Percentiles rank a stretch among this genome's conserved stretches.
Conservation (phyloP, 2,329 filamentous ascomycete species). For the Volutella citrinella region DNA sequence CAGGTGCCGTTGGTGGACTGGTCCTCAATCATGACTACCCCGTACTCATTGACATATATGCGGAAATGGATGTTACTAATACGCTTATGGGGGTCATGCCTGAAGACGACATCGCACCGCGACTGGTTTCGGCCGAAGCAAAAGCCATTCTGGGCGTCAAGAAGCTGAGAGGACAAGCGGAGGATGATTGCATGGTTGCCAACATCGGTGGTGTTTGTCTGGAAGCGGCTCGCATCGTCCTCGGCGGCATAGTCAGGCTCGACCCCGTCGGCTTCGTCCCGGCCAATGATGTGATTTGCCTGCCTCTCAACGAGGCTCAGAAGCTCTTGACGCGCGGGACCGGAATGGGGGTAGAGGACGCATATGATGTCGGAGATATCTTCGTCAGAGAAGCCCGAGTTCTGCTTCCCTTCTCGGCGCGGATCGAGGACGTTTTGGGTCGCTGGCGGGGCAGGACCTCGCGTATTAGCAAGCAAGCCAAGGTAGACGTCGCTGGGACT, state of each 20-base stretch:
- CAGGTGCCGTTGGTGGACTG: constrained; percentile 93
- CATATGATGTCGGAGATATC: constrained; percentile 88
- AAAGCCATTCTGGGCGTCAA: constrained; percentile 70
- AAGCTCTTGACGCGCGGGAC: constrained; percentile 70
- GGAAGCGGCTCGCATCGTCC: constrained; percentile 48
- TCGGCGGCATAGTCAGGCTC: constrained; percentile 50
- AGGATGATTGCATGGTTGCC: constrained; percentile 71
- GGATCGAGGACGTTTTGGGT: constrained; percentile 83
- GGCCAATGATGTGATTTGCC: constrained; percentile 48
- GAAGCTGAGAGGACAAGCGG: constrained; percentile 70
- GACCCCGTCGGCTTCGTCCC: constrained; percentile 47
- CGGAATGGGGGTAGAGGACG: constrained; percentile 77
- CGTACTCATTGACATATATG: constrained; percentile 84
- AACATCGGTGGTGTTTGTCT: constrained; percentile 41
- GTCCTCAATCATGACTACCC: constrained; percentile 88
- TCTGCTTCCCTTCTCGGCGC: constrained; percentile 72
- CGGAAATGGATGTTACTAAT: constrained; percentile 96
- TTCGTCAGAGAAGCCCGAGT: constrained; percentile 77
- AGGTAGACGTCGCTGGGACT: no score
- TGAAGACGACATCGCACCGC: constrained; percentile 70
- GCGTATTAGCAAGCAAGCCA: constrained; percentile 1
- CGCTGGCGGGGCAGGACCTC: constrained; percentile 38
- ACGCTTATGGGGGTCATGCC: constrained; percentile 64
- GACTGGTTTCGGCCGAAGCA: constrained; percentile 75
- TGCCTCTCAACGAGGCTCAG: constrained; percentile 44